phyloP scores from a whole-genome alignment of 108 stramenopile genomes.

The Skeletonema costatum region DNA sequence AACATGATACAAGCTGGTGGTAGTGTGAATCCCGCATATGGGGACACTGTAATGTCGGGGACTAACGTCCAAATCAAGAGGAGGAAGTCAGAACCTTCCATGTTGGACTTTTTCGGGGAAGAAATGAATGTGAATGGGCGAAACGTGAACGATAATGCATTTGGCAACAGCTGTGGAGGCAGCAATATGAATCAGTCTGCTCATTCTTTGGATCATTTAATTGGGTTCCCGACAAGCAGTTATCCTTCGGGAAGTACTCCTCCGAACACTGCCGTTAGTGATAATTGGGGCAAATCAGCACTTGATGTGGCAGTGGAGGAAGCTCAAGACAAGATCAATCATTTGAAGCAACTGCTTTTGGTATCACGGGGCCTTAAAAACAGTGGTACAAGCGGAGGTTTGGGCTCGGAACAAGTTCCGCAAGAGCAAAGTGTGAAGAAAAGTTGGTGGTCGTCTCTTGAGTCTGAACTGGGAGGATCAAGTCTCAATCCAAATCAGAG shows the following conservation, averaged over 20 bases:
- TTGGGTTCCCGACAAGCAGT: neutral
- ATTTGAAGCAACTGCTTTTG: neutral
- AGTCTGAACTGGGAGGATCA: neutral
- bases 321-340: slow-evolving; percentile 4
- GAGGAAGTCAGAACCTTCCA: neutral
- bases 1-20: neutral
- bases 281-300: neutral
- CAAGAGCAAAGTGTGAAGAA: neutral
- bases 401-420: neutral
- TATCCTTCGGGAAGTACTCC: neutral
- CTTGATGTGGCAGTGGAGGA: neutral
- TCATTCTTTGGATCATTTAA: neutral
- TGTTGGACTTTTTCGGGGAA: neutral
- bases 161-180: neutral
- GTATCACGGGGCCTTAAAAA: neutral
- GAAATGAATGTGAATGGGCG: neutral
- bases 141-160: neutral
- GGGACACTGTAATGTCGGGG: neutral
- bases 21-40: neutral
- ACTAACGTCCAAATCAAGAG: neutral
- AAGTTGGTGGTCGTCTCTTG: neutral
- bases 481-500: neutral
- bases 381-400: neutral
- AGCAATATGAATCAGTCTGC: neutral
- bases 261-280: neutral